Conservation (phyloP, 2,329 filamentous ascomycete genomes). For the Colletotrichum spaethianum region DNA sequence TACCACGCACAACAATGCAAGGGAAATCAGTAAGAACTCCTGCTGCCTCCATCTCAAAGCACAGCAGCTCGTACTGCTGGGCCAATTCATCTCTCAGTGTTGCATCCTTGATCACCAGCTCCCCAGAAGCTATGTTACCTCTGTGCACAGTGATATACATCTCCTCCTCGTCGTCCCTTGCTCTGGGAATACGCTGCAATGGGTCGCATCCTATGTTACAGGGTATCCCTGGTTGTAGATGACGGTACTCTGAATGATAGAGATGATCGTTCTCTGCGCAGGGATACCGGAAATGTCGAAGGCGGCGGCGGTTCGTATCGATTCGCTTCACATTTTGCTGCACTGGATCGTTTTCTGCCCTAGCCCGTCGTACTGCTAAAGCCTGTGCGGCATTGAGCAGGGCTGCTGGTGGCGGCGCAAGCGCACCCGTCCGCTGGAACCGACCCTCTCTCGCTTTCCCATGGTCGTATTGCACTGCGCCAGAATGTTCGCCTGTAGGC, state of each 20-base stretch:
- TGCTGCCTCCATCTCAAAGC: background rate
- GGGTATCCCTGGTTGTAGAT: background rate
- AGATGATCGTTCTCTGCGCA: background rate
- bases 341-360: background rate
- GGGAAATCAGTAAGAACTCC: background rate
- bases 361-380: background rate
- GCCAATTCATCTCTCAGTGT: background rate
- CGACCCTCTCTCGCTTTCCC: background rate
- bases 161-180: conserved; percentile 20
- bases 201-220: conserved; percentile 16
- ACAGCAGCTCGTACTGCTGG: background rate
- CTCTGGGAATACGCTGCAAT: conserved; percentile 29
- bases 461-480: conserved; percentile 7
- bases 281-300: background rate
- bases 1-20: background rate
- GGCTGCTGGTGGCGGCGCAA: conserved; percentile 2
- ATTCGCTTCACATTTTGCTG: background rate
- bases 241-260: background rate
- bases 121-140: conserved; percentile 37
- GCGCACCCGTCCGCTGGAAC: background rate
- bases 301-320: background rate
- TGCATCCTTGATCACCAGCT: background rate
- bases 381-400: background rate
- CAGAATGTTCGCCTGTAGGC: background rate
- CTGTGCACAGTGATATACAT: conserved; percentile 40